These are phyloP conservation scores for Galerina marginata DNA, from an alignment of 768 basidiomycete genomes.

Conservation along the genomic window DNA sequence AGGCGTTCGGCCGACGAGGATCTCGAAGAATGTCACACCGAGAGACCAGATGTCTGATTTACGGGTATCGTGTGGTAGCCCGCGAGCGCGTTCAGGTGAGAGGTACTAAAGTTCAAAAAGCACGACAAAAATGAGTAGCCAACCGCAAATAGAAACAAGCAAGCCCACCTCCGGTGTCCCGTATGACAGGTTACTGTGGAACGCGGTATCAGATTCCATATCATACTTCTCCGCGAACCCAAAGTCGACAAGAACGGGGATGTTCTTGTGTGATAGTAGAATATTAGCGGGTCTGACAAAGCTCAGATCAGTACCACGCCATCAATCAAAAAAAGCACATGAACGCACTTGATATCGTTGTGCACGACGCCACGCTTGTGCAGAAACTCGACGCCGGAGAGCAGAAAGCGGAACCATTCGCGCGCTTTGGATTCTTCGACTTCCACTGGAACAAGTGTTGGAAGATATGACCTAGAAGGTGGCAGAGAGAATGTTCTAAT, in stretches of 20 bases:
- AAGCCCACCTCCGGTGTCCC: constrained; percentile 86
- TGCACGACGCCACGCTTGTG: constrained; percentile 86
- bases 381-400: constrained; percentile 84
- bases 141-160: background rate
- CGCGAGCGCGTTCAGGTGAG: constrained; percentile 89
- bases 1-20: constrained; percentile 89
- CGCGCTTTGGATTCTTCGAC: constrained; percentile 80
- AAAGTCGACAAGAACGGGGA: constrained; percentile 94
- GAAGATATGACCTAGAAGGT: constrained; percentile 77
- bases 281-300: constrained; percentile 86
- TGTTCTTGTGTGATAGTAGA: constrained; percentile 74
- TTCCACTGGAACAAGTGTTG: constrained; percentile 86
- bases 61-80: constrained; percentile 90
- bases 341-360: constrained; percentile 89
- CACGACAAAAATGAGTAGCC: constrained; percentile 4
- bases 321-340: constrained; percentile 2
- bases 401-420: constrained; percentile 81
- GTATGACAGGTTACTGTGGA: constrained; percentile 83
- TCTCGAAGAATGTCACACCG: constrained; percentile 92
- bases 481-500: constrained; percentile 9
- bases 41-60: constrained; percentile 90
- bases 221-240: constrained; percentile 94
- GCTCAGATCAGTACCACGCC: background rate
- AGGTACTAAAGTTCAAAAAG: constrained; percentile 65
- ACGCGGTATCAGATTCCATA: constrained; percentile 61